Evolutionary conservation across 345 rosid genomes (phyloP), one percentile per base, ranked within the genome.

Genomic region (Excoecaria agallocha): DNA sequence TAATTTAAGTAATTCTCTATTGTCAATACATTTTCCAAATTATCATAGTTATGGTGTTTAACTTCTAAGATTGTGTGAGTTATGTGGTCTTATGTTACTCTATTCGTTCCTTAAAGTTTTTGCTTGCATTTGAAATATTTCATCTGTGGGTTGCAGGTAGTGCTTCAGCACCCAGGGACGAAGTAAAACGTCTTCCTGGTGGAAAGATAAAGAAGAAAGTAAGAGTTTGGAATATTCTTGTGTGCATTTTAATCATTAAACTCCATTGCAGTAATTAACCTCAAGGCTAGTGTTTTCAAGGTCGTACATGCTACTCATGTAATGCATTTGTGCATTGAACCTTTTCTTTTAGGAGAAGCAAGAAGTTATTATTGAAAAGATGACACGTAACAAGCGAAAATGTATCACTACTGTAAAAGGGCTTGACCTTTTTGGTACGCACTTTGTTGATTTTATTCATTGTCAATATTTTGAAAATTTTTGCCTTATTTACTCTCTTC

Each of bases 131-230:
- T 64, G 30, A 62, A 30, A 62, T 35, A 62, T 12, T 61, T 10
- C 15, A 15, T 62, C n/a, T 46, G 57, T 2, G 30, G 30, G 38
- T 16, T 81, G 56, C 78, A 87, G 96, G 87, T 72, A 80, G 73
- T 37, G 12, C 81, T 10, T 78, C 83, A 49, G 76, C 87, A 17
- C 74, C 89, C 46, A 92, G 87, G 82, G 85, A 88, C 74, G 97
- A 87, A 80, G 97, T 92, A 24, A 94, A 92, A 73, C 95, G 96
- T 50, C 95, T 92, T 45, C 97, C 98, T 54, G 98, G 98, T 48
- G 98, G 97, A 30, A 94, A 94, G 83, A 35, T 92, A 25, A 92
- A 94, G 89, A 94, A 91, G 87, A 94, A 94, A 88, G 98, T 94
- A 78, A 85, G 86, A 25, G 13, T 37, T 37, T 10, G 30, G 30